phyloP scores from a whole-genome alignment of 345 rosid species.

The Brassica juncea region DNA sequence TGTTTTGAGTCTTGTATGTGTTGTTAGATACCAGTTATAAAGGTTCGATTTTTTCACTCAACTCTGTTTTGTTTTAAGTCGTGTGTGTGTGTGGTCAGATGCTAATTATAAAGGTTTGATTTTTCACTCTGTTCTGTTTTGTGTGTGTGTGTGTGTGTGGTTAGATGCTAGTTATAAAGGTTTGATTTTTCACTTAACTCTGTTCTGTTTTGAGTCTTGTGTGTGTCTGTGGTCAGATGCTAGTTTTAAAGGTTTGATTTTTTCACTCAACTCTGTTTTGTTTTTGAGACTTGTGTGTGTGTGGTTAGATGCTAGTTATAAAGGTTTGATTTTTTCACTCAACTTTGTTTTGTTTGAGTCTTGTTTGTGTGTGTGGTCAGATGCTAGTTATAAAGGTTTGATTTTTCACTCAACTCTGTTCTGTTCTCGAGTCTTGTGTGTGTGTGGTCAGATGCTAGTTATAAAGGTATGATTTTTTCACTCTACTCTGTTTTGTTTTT shows the following conservation, averaged over 20 bases:
- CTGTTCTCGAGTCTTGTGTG: background rate
- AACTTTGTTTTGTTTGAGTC: background rate
- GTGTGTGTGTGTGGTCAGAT: too few relatives aligned
- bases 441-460: slow-evolving; percentile 47
- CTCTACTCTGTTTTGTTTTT: too few relatives aligned
- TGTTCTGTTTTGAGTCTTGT: background rate
- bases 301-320: too few relatives aligned
- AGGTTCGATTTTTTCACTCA: too few relatives aligned
- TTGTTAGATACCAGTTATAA: too few relatives aligned
- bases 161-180: slow-evolving; percentile 45
- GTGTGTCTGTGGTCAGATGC: slow-evolving; percentile 56
- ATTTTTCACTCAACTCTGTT: background rate
- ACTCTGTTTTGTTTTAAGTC: too few relatives aligned
- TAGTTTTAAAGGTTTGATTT: slow-evolving; percentile 49
- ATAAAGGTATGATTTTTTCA: too few relatives aligned
- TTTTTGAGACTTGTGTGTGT: background rate
- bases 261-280: background rate
- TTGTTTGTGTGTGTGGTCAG: slow-evolving; percentile 39
- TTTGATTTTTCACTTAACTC: background rate
- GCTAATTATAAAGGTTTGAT: too few relatives aligned
- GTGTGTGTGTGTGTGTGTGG: slow-evolving; percentile 27
- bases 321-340: too few relatives aligned
- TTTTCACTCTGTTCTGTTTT: too few relatives aligned
- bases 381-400: slow-evolving; percentile 37
- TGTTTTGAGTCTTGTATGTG: slow-evolving; percentile 1